Evolutionary conservation across 2,329 filamentous ascomycete species (phyloP), one percentile per base, ranked within the genome.

Genomic region (Ophiostoma quercus): DNA sequence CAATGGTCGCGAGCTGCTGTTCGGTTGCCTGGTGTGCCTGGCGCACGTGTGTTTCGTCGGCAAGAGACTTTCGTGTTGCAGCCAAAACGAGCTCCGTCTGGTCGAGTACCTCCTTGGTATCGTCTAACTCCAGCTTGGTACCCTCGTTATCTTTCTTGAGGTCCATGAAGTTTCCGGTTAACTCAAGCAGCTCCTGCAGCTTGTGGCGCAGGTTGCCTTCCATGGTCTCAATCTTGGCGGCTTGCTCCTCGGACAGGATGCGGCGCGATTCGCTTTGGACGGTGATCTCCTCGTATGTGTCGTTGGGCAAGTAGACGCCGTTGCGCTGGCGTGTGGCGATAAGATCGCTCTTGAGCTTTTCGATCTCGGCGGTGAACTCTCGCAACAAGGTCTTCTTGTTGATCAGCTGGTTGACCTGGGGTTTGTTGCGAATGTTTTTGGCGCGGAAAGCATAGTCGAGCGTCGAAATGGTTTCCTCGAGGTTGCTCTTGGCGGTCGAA

Each of bases 371-470:
- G 0, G 94, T 95, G 73, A 97, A 97, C 74, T 99, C 95, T 71
- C 87, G 90, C 12, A 99, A 84, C 14, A 99, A 80, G 2, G 92
- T 97, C 80, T 95, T 96, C 80, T 98, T 99, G 73, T 92, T 94
- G 73, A 98, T 88, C 76, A 92, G 87, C 67, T 92, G 91, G 79
- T 98, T 99, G 75, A 96, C 85, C 77, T 99, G 95, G 0, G 95
- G 96, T 79, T 97, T 97, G 80, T 99, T 99, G 67, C 92, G 91
- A 76, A 99, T 99, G 75, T 99, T 98, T 83, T 99, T 99, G 19
- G 95, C 95, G 66, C 95, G 88, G 80, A 98, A 98, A 12, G 95
- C 96, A 77, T 99, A 99, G 78, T 99, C 95, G 1, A 99, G 85
- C 0, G 96, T 99, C 0, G 95, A 98, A 71, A 99, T 98, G 0